Evolutionary conservation across 1,284 basidiomycete species (phyloP).

Genomic region (Phellopilus nigrolimitatus): DNA sequence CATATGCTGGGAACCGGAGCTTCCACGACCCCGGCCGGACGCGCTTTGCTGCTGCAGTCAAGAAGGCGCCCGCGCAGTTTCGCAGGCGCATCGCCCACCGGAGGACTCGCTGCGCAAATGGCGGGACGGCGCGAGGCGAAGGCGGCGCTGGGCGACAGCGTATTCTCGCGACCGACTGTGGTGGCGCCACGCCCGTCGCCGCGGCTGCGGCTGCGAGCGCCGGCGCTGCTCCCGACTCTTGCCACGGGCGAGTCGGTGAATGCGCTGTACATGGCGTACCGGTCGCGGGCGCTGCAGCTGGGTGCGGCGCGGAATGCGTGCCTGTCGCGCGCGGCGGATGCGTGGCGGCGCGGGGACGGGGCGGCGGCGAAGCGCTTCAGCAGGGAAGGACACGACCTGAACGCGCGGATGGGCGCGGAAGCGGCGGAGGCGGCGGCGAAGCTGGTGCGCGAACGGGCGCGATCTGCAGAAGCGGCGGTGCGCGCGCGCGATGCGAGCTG

Average conservation of each 20-base stretch:
- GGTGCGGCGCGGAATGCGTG: conserved; percentile 93
- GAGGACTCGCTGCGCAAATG: conserved; percentile 19
- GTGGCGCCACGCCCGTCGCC: conserved; percentile 82
- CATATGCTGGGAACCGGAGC: conserved; percentile 31
- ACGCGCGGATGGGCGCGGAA: conserved; percentile 83
- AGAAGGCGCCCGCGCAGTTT: conserved; percentile 38
- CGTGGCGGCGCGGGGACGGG: conserved; percentile 91
- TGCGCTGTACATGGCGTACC: conserved; percentile 82
- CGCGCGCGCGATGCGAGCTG: conserved; percentile 61
- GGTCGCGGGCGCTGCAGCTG: conserved; percentile 81
- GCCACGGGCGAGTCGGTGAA: conserved; percentile 78
- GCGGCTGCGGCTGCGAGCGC: conserved; percentile 76
- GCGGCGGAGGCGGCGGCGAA: conserved; percentile 75
- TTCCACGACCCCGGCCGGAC: conserved; percentile 75
- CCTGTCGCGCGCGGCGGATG: conserved; percentile 92
- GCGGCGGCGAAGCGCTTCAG: conserved; percentile 92
- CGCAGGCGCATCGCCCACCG: conserved; percentile 3
- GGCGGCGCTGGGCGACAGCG: conserved; percentile 50
- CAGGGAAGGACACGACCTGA: conserved; percentile 88
- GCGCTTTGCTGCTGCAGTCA: conserved; percentile 80
- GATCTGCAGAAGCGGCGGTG: conserved; percentile 72
- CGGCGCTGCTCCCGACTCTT: conserved; percentile 83
- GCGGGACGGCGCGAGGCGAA: conserved; percentile 43
- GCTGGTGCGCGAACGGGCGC: conserved; percentile 78
- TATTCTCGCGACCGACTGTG: conserved; percentile 61